Evolutionary conservation across 106 monocot genomes (phyloP), one percentile per base, ranked within the genome.

Genomic region (Apostasia ramifera): DNA sequence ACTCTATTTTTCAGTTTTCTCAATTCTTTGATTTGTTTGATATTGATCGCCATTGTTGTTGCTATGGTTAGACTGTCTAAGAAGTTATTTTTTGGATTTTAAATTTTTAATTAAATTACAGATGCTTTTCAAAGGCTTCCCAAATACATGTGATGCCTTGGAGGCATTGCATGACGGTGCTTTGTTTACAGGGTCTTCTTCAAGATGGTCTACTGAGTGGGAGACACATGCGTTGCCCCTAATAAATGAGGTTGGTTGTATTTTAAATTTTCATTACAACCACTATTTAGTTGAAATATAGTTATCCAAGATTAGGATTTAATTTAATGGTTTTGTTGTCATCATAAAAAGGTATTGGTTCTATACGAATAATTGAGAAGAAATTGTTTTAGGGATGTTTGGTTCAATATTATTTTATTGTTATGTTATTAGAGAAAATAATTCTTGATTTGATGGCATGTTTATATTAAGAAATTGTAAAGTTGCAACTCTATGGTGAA

Each of bases 71-170:
- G 26, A 26, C 26, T 26, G 26, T 26, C 0, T 26, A 26, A 26
- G 26, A 26, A 26, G 26, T 26, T 26, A 26, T 26, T 26, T 26
- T 26, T 26, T 26, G 26, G 26, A 26, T 26, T 26, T 26, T 26
- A 26, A 26, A 26, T 26, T 26, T 26, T 26, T 26, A 26, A 26
- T 26, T 50, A 44, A n/a, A 38, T 57, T 80, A 69, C 94, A 95
- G 94, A 81, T 88, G 75, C 94, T 95, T 54, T 88, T 95, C 73
- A 84, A 79, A 83, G 94, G 88, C 49, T 95, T 95, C 65, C 91
- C 91, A 53, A 83, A 88, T 45, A 78, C 73, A 45, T 91, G 84
- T 68, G 70, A 84, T 51, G 50, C 79, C 55, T 63, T 95, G 65
- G 81, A 71, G 51, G 73, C 80, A n/a, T 74, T 95, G 38, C 83